Evolutionary conservation across 2,329 filamentous ascomycete genomes (phyloP).

Genomic region (Blastomyces percursus): DNA sequence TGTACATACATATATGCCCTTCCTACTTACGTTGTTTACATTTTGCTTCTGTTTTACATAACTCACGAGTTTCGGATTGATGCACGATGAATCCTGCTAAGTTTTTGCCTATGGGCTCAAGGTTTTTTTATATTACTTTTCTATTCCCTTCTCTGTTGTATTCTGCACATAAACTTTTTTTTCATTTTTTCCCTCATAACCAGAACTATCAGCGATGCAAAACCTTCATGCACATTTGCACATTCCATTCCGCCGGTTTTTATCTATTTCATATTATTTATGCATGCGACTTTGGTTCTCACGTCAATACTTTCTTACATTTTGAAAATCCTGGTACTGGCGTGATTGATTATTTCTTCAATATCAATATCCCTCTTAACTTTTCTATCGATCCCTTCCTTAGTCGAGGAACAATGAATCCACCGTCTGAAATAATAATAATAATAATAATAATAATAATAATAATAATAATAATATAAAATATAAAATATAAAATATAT

Average conservation of each 20-base stretch:
- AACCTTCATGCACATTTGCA: no score
- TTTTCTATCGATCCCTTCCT: no score
- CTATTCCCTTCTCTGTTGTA: not conserved
- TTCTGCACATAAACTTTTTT: not conserved
- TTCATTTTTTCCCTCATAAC: no score
- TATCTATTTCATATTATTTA: no score
- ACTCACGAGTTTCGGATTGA: not conserved
- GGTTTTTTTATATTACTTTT: not conserved
- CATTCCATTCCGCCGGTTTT: not conserved
- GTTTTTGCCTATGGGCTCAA: not conserved
- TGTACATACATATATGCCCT: not conserved
- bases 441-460: no score
- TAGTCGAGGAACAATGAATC: no score
- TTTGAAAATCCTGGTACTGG: no score
- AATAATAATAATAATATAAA: no score
- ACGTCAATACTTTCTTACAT: not conserved
- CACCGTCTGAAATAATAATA: not conserved
- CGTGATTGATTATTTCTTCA: no score
- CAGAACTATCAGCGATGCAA: not conserved
- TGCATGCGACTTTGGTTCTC: not conserved
- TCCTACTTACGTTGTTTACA: not conserved
- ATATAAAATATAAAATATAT: no score
- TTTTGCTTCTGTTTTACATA: not conserved
- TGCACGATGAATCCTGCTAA: not conserved
- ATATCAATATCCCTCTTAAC: not conserved